Conservation (phyloP, 805 yeast species). For the Saturnispora besseyi region DNA sequence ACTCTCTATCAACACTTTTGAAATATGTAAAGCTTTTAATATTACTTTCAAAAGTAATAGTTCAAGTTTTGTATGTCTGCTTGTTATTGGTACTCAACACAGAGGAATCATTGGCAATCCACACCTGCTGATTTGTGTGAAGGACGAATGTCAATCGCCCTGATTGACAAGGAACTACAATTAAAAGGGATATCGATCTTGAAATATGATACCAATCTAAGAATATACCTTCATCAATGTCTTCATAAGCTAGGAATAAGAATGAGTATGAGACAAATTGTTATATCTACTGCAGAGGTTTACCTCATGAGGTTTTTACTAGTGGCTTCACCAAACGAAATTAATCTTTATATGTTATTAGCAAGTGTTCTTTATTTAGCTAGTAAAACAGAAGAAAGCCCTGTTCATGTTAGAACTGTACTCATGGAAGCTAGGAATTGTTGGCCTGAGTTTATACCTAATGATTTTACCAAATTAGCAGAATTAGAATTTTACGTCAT, state of each 20-base stretch:
- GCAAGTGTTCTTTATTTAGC: constrained; percentile 85
- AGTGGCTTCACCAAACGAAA: constrained; percentile 64
- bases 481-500: constrained; percentile 92
- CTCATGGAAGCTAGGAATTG: constrained; percentile 76
- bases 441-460: constrained; percentile 94
- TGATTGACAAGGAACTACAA: constrained; percentile 15
- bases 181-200: constrained; percentile 1
- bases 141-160: constrained; percentile 16
- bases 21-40: neutral
- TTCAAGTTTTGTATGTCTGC: constrained; percentile 49
- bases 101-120: constrained; percentile 73
- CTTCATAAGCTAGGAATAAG: constrained; percentile 72
- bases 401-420: constrained; percentile 82
- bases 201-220: constrained; percentile 48
- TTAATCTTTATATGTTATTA: constrained; percentile 70
- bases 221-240: constrained; percentile 72
- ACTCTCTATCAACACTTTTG: too few relatives aligned
- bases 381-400: constrained; percentile 91
- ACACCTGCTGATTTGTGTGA: constrained; percentile 46
- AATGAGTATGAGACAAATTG: constrained; percentile 69
- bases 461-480: constrained; percentile 83
- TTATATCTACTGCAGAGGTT: constrained; percentile 81
- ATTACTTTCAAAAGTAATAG: neutral
- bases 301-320: constrained; percentile 73
- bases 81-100: constrained; percentile 82